A percentile compares a stretch with the other conserved stretches of the same genome.
Conservation (phyloP, 2,329 filamentous ascomycete genomes). For the Exophiala sideris region DNA sequence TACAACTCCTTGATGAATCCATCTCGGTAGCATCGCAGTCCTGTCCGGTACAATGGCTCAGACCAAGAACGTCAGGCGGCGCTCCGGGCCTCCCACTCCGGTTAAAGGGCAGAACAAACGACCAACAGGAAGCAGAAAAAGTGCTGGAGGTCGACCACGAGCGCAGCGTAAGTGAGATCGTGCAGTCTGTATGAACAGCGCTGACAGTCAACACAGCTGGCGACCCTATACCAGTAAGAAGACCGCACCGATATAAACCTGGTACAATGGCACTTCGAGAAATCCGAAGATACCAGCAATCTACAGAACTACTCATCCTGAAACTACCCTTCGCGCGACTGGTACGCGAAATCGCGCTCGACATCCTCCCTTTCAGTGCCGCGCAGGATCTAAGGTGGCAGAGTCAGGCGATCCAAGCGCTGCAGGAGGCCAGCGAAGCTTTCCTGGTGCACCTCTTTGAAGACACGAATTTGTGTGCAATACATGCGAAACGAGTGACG, state of each 20-base stretch:
- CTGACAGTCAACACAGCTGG: constrained; percentile 53
- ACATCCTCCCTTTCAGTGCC: constrained; percentile 54
- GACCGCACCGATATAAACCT: constrained; percentile 63
- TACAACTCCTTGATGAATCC: not conserved
- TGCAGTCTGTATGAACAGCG: constrained; percentile 8
- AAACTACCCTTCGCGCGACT: constrained; percentile 51
- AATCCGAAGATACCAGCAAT: constrained; percentile 86
- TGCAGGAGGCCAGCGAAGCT: constrained; percentile 94
- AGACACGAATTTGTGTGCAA: constrained; percentile 91
- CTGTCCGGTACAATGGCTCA: constrained; percentile 17
- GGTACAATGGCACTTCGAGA: constrained; percentile 87
- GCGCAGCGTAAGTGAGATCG: constrained; percentile 29
- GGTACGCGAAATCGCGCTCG: constrained; percentile 53
- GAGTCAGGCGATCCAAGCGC: constrained; percentile 85
- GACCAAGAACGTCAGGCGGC: constrained; percentile 20
- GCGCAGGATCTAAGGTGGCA: constrained; percentile 85
- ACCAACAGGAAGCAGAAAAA: constrained; percentile 19
- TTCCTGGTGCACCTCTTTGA: constrained; percentile 97
- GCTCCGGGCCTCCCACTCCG: constrained; percentile 19
- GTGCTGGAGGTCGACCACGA: constrained; percentile 26
- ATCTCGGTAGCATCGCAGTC: not conserved
- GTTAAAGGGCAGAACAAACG: constrained; percentile 14
- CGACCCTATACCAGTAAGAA: constrained; percentile 65
- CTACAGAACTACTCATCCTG: constrained; percentile 77
- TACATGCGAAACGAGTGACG: constrained; percentile 93